Conservation (phyloP, 805 yeast species). For the Ogataea saltuana region DNA sequence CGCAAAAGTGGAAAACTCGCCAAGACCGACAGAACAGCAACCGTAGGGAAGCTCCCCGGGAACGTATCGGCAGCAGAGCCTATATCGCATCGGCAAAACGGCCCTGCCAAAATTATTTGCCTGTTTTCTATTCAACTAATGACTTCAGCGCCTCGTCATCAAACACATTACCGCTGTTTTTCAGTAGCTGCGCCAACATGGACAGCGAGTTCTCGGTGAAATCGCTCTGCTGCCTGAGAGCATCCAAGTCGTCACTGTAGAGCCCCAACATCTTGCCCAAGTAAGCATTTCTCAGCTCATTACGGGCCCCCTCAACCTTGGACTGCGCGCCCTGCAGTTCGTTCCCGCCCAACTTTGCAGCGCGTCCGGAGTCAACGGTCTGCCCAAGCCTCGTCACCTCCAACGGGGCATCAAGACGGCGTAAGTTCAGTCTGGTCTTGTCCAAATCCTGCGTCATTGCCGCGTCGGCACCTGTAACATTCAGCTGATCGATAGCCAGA, state of each 20-base stretch:
- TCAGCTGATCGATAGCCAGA: conserved; percentile 31
- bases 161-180: conserved; percentile 59
- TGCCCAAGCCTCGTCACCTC: conserved; percentile 5
- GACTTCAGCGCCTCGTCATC: conserved; percentile 49
- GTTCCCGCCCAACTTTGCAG: conserved; percentile 1
- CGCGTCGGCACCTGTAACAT: conserved; percentile 16
- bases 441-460: conserved; percentile 20
- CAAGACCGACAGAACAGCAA: too few relatives aligned
- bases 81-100: too few relatives aligned
- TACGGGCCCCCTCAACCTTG: conserved; percentile 34
- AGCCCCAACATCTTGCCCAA: conserved; percentile 55
- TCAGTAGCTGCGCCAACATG: conserved; percentile 56
- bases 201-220: conserved; percentile 56
- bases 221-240: conserved; percentile 62
- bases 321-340: conserved; percentile 32
- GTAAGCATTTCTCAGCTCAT: conserved; percentile 49
- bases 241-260: conserved; percentile 63
- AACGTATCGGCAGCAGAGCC: too few relatives aligned
- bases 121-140: conserved; percentile 10
- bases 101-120: too few relatives aligned
- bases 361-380: conserved; percentile 2
- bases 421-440: conserved; percentile 14
- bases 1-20: too few relatives aligned
- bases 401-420: conserved; percentile 11
- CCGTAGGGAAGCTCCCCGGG: too few relatives aligned